phyloP scores from a whole-genome alignment of 2,329 filamentous ascomycete genomes.

The Lomentospora prolificans region DNA sequence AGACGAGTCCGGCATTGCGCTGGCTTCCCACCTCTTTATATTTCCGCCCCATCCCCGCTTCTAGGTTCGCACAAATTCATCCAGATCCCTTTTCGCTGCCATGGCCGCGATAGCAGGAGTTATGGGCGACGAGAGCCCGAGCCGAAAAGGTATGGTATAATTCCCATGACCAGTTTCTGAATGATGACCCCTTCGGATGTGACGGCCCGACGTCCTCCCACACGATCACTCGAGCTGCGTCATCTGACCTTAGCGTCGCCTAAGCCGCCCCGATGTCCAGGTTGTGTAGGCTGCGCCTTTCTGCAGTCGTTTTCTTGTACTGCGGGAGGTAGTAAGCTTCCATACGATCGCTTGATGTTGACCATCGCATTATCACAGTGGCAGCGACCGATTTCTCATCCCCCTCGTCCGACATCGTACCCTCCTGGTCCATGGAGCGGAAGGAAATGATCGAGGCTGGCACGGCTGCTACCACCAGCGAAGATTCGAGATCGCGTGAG shows the following conservation, averaged over 20 bases:
- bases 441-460: background rate
- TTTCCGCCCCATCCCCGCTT: background rate
- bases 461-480: background rate
- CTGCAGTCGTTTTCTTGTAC: no score
- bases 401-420: background rate
- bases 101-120: background rate
- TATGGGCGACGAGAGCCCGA: background rate
- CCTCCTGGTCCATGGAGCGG: constrained; percentile 2
- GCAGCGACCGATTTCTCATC: background rate
- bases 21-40: no score
- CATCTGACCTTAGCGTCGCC: background rate
- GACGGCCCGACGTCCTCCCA: background rate
- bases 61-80: background rate
- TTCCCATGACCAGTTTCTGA: no score
- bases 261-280: no score
- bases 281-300: no score
- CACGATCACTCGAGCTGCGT: background rate
- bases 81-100: background rate
- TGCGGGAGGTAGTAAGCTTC: no score
- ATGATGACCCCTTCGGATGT: no score
- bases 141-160: background rate
- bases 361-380: background rate
- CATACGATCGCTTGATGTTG: no score
- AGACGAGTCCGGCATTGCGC: no score
- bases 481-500: background rate